Evolutionary conservation across 2,329 filamentous ascomycete genomes (phyloP), one percentile per base, ranked within the genome.

Genomic region (Sphaerulina populicola): DNA sequence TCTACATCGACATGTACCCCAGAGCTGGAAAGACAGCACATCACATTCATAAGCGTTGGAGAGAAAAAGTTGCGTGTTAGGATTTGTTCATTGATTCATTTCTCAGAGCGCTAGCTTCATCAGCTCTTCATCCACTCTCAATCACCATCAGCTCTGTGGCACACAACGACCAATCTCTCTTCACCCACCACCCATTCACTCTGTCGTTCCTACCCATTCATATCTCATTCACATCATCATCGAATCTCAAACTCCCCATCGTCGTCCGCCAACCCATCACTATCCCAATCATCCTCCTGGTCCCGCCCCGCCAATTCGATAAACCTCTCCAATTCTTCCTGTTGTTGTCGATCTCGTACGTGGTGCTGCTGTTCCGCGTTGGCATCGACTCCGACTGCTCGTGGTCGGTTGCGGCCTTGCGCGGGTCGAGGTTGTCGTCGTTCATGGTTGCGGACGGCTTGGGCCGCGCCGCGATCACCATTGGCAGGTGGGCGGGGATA

Each of bases 261-360:
- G 49, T 67, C 65, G 10, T 66, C 65, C 14, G 77, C 75, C 45
- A 80, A 56, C 59, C 79, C 77, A 60, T 80, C 77, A 55, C 76
- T 79, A 55, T 80, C 76, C 77, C 77, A 80, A 52, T 73, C 77
- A 57, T 80, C 77, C 63, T 80, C 77, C 38, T 74, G 70, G 53
- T 80, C 77, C 46, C 74, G 68, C 49, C 68, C 62, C 5, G 75
- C 77, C 50, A 80, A 64, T 38, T 74, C 69, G 33, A 80, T 57
- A 56, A 80, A 80, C 27, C 74, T 66, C 59, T 76, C 73, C 2
- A 80, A 63, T 7, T 74, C 67, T 18, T 54, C 59, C 54, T 60
- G 60, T 38, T 55, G 60, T 47, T 59, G 53, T 46, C 59, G 56
- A 30, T 59, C 57, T 12, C 59, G 49, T 6, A 62, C 54, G 37